A percentile compares a stretch with the other conserved stretches of the same genome.
phyloP scores from a whole-genome alignment of 345 rosid species.

The Psidium friedrichsthalianum region DNA sequence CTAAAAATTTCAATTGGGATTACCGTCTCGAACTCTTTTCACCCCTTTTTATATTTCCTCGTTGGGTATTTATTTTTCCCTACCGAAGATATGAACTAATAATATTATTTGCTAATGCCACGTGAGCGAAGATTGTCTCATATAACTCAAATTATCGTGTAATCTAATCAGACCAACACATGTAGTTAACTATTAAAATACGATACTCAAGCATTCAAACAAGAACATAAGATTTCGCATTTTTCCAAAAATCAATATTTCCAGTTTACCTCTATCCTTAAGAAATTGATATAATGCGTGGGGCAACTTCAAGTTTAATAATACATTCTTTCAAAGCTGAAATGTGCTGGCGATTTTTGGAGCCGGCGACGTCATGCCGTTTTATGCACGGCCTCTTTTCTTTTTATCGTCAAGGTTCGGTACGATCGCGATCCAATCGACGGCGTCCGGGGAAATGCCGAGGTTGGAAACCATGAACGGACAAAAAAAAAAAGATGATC shows the following conservation, averaged over 20 bases:
- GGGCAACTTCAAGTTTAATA: not conserved
- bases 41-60: not conserved
- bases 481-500: not conserved
- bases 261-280: not conserved
- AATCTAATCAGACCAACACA: not conserved
- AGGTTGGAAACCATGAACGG: not conserved
- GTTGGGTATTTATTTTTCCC: not conserved
- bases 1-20: not conserved
- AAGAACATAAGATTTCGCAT: not conserved
- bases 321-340: not conserved
- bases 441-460: not conserved
- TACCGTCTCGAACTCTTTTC: not conserved
- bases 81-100: too few species aligned
- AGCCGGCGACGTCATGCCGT: not conserved
- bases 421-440: not conserved
- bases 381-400: not conserved
- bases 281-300: not conserved
- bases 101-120: not conserved
- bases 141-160: not conserved
- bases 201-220: not conserved
- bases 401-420: not conserved
- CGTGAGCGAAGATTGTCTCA: not conserved
- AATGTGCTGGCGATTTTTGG: not conserved
- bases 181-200: not conserved
- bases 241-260: not conserved